Conservation (phyloP, 2,329 filamentous ascomycete species). For the Ophiostoma australiae region DNA sequence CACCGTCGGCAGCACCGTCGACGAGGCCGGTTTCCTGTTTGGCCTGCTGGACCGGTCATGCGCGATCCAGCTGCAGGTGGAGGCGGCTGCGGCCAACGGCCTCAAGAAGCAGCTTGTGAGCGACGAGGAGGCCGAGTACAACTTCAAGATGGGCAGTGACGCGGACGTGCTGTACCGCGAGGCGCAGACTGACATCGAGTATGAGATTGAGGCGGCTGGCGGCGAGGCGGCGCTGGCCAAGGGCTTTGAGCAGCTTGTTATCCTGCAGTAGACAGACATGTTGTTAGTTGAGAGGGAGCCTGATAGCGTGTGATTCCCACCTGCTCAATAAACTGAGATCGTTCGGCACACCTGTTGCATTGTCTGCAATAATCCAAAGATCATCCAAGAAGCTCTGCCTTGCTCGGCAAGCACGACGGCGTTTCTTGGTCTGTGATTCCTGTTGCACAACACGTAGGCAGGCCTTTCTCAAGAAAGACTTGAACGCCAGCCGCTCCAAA, state of each 20-base stretch:
- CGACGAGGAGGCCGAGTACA: conserved; percentile 39
- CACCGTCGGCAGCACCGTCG: conserved; percentile 56
- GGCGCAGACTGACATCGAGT: conserved; percentile 45
- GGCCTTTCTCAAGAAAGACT: not conserved
- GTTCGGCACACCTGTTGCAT: not conserved
- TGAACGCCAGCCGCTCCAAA: not conserved
- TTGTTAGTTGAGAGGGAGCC: not conserved
- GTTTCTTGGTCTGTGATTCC: not conserved
- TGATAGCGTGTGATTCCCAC: not conserved
- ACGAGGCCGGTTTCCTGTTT: conserved; percentile 59
- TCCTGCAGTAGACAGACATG: conserved; percentile 17
- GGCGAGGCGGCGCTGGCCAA: conserved; percentile 31
- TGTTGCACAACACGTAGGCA: not conserved
- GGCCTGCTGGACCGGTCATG: conserved; percentile 60
- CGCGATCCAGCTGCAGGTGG: conserved; percentile 56
- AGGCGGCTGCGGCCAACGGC: conserved; percentile 47
- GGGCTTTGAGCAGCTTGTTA: conserved; percentile 30
- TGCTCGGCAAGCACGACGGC: not conserved
- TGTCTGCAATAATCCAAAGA: not conserved
- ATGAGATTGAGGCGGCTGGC: conserved; percentile 42
- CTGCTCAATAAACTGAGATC: not conserved
- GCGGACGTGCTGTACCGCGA: conserved; percentile 44
- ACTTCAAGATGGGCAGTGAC: conserved; percentile 44
- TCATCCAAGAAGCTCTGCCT: too few species aligned
- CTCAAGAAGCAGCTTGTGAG: conserved; percentile 32